Evolutionary conservation across 768 basidiomycete species (phyloP), one percentile per base, ranked within the genome.

Genomic region (Termitomyces bulborhizus): DNA sequence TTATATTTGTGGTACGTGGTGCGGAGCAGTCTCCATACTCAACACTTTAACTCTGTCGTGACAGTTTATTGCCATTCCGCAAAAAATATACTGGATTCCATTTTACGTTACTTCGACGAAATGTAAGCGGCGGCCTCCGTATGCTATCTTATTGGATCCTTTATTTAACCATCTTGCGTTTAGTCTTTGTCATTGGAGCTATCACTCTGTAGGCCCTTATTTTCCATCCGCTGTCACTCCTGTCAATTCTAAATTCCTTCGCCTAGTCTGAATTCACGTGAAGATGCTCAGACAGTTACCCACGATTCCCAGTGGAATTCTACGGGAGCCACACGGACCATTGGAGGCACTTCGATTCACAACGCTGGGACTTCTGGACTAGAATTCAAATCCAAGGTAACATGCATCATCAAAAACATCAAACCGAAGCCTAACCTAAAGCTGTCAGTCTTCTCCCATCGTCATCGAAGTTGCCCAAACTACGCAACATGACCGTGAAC

Each of bases 1-100:
- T 59, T 18, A 46, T 59, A n/a, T 59, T 62, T 32, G 58, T 62
- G 7, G 59, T 60, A 52, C 1, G 56, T 54, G 13, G 3, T 43
- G 32, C 8, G 18, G 8, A 21, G 15, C 34, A n/a, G 15, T 51
- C 18, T 24, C 13, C 13, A 8, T 44, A 8, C 41, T 36, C n/a
- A 34, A 12, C 18, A 44, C 7, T 3, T n/a, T 9, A 9, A 26
- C 26, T 7, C 24, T 2, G 6, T 43, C 5, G 12, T 26, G 12
- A 27, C 12, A 60, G 55, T 62, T 62, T 36, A 29, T 62, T n/a
- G 56, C 46, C 7, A 49, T 27, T 3, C 37, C 60, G 3, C 46
- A 53, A 24, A 59, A 32, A 24, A 58, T 59, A 31, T 62, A 62
- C 46, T 62, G 60, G 60, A 46, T 62, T 29, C 60, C 60, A 9